Percentiles rank a stretch among this genome's conserved stretches.
Conservation (phyloP, 805 yeast genomes). For the Candida orba region DNA sequence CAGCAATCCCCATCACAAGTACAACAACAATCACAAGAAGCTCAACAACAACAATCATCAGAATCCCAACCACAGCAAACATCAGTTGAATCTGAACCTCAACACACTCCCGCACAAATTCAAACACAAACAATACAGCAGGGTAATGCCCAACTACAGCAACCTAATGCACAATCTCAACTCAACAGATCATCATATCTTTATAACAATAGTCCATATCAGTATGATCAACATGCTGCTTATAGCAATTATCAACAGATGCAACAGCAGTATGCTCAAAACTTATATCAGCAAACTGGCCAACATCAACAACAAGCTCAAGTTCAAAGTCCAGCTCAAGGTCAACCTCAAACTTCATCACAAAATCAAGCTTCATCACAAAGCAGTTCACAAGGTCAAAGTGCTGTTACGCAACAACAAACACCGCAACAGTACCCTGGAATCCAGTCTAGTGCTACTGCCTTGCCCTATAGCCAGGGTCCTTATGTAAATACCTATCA, state of each 20-base stretch:
- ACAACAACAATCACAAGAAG: neutral
- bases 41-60: too few species aligned
- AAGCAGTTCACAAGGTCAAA: neutral
- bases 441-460: neutral
- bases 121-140: neutral
- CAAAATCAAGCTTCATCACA: slow-evolving; percentile 8
- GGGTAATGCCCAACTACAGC: slow-evolving; percentile 1
- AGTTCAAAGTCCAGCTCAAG: neutral
- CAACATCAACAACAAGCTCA: slow-evolving; percentile 10
- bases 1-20: neutral
- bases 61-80: too few species aligned
- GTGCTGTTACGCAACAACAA: neutral
- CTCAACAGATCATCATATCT: neutral
- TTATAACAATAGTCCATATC: neutral
- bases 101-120: too few species aligned
- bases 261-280: slow-evolving; percentile 13
- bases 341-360: neutral
- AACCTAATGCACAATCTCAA: neutral
- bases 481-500: neutral
- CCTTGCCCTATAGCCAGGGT: neutral
- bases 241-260: slow-evolving; percentile 3
- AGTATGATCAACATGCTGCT: slow-evolving; percentile 1
- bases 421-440: slow-evolving; percentile 4
- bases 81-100: too few species aligned
- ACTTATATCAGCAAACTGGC: neutral